These are phyloP conservation scores for Claviceps cyperi DNA, from an alignment of 2,329 filamentous ascomycete species.

Conservation along the genomic window DNA sequence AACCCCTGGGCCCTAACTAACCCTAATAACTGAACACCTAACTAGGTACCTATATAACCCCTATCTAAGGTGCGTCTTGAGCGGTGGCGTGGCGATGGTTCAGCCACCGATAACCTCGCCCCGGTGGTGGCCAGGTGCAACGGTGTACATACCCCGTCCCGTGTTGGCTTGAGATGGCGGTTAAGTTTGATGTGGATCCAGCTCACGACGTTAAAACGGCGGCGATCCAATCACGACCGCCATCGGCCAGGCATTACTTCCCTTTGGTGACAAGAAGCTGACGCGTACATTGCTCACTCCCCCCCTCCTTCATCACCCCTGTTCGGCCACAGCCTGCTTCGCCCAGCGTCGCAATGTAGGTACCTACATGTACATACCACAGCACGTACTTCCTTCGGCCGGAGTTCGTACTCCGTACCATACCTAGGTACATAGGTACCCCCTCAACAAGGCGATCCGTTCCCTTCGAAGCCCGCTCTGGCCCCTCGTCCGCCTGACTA, in stretches of 20 bases:
- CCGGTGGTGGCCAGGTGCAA: slow-evolving; percentile 1
- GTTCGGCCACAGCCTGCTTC: not conserved
- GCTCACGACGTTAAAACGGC: not conserved
- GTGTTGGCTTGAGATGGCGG: not conserved
- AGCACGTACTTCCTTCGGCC: too few relatives aligned
- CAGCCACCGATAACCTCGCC: too few relatives aligned
- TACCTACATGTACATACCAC: too few relatives aligned
- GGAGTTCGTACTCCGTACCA: not conserved
- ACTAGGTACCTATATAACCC: too few relatives aligned
- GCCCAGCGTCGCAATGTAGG: not conserved
- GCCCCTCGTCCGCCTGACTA: slow-evolving; percentile 17
- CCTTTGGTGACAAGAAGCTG: slow-evolving; percentile 9
- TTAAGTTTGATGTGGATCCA: not conserved
- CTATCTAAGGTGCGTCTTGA: too few relatives aligned
- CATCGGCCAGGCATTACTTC: slow-evolving; percentile 1
- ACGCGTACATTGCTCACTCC: slow-evolving; percentile 15
- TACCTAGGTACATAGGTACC: too few relatives aligned
- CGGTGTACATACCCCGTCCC: too few relatives aligned
- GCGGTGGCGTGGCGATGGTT: too few relatives aligned
- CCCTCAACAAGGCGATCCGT: slow-evolving; percentile 12
- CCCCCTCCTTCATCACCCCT: slow-evolving; percentile 8
- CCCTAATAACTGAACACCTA: too few relatives aligned
- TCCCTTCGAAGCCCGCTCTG: slow-evolving; percentile 19
- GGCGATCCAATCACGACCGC: not conserved
- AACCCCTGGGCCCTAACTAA: too few relatives aligned